Conservation (phyloP, 2,329 filamentous ascomycete genomes). For the Hypoxylon sp. region DNA sequence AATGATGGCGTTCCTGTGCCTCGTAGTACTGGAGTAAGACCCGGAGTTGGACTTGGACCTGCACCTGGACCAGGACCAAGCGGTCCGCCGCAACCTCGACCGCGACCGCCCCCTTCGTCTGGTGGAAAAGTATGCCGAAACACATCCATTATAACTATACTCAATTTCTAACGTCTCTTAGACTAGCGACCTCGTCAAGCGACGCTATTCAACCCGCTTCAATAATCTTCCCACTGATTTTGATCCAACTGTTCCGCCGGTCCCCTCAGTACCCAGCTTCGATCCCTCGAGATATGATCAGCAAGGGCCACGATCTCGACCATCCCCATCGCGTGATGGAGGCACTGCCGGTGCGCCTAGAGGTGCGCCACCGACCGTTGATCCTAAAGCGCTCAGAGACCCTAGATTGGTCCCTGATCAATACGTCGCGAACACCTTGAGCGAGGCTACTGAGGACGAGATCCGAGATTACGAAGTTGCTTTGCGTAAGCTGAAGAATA, state of each 20-base stretch:
- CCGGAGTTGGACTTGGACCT: constrained; percentile 42
- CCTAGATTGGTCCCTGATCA: constrained; percentile 84
- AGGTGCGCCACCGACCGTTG: constrained; percentile 74
- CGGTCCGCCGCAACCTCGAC: constrained; percentile 54
- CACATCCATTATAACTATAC: constrained; percentile 13
- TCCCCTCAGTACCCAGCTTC: constrained; percentile 76
- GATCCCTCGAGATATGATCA: constrained; percentile 68
- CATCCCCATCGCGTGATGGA: constrained; percentile 68
- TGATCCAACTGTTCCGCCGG: constrained; percentile 76
- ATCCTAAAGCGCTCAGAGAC: constrained; percentile 83
- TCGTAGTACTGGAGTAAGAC: constrained; percentile 55
- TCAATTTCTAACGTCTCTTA: constrained; percentile 54
- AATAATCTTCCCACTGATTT: constrained; percentile 81
- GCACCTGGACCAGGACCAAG: constrained; percentile 39
- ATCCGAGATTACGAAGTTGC: constrained; percentile 85
- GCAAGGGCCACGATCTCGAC: constrained; percentile 60
- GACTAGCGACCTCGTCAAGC: constrained; percentile 89
- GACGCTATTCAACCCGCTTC: constrained; percentile 93
- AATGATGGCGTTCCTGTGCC: constrained; percentile 62
- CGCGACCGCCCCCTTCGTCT: constrained; percentile 62
- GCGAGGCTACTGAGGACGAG: constrained; percentile 89
- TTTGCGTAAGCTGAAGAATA: constrained; percentile 81
- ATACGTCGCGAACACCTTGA: constrained; percentile 80
- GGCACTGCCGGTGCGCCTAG: constrained; percentile 61
- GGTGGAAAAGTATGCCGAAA: constrained; percentile 68